Percentiles rank a stretch among this genome's conserved stretches.
Evolutionary conservation across 2,329 filamentous ascomycete genomes (phyloP).

Genomic region (Trichoderma sp.): DNA sequence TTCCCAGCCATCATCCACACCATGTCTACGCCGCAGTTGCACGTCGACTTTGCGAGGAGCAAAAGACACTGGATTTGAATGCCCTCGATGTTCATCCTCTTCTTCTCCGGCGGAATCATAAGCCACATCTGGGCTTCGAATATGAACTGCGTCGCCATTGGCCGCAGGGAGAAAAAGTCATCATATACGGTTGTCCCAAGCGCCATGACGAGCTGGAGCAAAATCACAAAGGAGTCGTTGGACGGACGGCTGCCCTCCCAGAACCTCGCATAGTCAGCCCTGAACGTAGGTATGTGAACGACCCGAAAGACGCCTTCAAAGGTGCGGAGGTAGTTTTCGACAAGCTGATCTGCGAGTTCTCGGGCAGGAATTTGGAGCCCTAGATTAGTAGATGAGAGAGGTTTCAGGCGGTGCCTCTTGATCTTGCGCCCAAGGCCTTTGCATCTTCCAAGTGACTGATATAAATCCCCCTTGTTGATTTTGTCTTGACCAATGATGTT

Average conservation of each 20-base stretch:
- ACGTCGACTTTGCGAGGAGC: constrained; percentile 53
- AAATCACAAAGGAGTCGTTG: constrained; percentile 53
- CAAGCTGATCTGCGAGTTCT: constrained; percentile 53
- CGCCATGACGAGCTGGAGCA: constrained; percentile 58
- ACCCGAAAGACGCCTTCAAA: constrained; percentile 62
- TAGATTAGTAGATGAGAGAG: constrained; percentile 43
- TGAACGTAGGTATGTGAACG: constrained; percentile 61
- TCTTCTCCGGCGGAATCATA: constrained; percentile 51
- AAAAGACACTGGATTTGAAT: constrained; percentile 59
- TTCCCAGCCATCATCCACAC: constrained; percentile 57
- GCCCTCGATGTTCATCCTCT: constrained; percentile 51
- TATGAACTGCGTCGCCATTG: constrained; percentile 53
- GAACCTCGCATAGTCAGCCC: constrained; percentile 55
- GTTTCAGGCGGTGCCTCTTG: constrained; percentile 46
- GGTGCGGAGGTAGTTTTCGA: constrained; percentile 58
- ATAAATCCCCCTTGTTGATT: constrained; percentile 38
- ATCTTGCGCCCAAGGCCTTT: constrained; percentile 48
- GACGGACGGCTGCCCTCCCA: constrained; percentile 50
- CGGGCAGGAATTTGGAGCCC: constrained; percentile 47
- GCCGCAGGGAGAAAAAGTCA: constrained; percentile 48
- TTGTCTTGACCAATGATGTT: constrained; percentile 37
- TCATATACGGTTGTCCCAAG: constrained; percentile 55
- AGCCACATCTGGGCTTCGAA: constrained; percentile 58
- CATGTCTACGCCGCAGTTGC: constrained; percentile 54
- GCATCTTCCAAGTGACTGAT: constrained; percentile 43